Evolutionary conservation across 352 stramenopile genomes (phyloP).

Genomic region (Pythium vanterpoolii): DNA sequence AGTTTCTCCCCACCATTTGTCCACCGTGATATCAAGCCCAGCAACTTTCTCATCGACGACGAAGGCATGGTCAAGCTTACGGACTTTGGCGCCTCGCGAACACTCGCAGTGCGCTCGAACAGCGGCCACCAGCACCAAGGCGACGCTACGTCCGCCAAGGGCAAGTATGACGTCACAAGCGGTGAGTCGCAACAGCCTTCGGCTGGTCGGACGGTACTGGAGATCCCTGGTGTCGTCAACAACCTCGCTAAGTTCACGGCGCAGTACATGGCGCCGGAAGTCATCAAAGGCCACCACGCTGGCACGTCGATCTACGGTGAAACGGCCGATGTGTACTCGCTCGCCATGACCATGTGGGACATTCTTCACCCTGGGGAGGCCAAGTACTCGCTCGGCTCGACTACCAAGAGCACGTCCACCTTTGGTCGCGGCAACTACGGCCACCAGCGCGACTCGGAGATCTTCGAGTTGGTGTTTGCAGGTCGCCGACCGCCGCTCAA

Average conservation of each 20-base stretch:
- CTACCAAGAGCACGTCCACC: background rate
- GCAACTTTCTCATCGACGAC: constrained; percentile 53
- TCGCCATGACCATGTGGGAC: constrained; percentile 55
- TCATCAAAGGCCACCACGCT: constrained; percentile 33
- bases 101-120: background rate
- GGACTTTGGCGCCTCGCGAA: constrained; percentile 54
- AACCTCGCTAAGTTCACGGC: constrained; percentile 33
- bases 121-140: background rate
- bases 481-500: constrained; percentile 41
- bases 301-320: constrained; percentile 32
- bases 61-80: constrained; percentile 46
- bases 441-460: constrained; percentile 30
- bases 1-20: constrained; percentile 51
- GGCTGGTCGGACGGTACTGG: constrained; percentile 20
- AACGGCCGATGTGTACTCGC: constrained; percentile 41
- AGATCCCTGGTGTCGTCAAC: constrained; percentile 54
- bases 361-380: constrained; percentile 32
- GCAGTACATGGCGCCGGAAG: constrained; percentile 53
- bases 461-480: constrained; percentile 37
- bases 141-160: background rate
- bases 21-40: constrained; percentile 53
- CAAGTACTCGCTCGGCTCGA: constrained; percentile 32
- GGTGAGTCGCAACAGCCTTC: background rate
- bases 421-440: background rate
- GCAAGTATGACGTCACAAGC: background rate